A percentile compares a stretch with the other conserved stretches of the same genome.
Evolutionary conservation across 2,329 filamentous ascomycete species (phyloP).

Genomic region (Curvularia eragrostidis): DNA sequence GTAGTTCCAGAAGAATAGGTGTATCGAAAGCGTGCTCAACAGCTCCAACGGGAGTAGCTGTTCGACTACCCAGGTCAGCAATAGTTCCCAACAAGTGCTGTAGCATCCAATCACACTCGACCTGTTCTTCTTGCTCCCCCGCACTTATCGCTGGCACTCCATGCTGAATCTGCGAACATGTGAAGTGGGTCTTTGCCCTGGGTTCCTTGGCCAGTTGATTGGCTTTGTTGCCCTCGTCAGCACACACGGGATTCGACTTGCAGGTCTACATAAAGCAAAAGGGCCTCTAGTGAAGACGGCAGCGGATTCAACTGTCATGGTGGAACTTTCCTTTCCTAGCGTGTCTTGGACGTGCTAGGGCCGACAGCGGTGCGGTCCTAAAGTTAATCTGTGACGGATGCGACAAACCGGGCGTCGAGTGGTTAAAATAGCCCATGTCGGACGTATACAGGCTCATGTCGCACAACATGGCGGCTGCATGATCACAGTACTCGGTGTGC

Average conservation of each 20-base stretch:
- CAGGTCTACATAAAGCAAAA: not conserved
- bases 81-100: not conserved
- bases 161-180: constrained; percentile 1
- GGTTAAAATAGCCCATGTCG: not conserved
- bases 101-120: not conserved
- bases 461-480: constrained; percentile 2
- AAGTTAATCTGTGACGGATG: not conserved
- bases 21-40: not conserved
- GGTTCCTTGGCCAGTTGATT: not conserved
- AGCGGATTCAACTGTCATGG: not conserved
- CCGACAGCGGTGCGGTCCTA: not conserved
- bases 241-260: not conserved
- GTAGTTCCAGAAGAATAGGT: not conserved
- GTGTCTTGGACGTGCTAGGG: not conserved
- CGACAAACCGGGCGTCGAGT: not conserved
- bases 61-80: not conserved
- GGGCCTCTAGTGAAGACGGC: not conserved
- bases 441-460: not conserved
- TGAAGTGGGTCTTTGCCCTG: not conserved
- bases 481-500: constrained; percentile 2
- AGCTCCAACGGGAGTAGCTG: not conserved
- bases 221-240: not conserved
- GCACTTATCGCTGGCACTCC: not conserved
- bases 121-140: not conserved
- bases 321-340: not conserved